These are phyloP conservation scores for Incumbomyces delicatus DNA, from an alignment of 2,329 filamentous ascomycete species.

Conservation along the genomic window DNA sequence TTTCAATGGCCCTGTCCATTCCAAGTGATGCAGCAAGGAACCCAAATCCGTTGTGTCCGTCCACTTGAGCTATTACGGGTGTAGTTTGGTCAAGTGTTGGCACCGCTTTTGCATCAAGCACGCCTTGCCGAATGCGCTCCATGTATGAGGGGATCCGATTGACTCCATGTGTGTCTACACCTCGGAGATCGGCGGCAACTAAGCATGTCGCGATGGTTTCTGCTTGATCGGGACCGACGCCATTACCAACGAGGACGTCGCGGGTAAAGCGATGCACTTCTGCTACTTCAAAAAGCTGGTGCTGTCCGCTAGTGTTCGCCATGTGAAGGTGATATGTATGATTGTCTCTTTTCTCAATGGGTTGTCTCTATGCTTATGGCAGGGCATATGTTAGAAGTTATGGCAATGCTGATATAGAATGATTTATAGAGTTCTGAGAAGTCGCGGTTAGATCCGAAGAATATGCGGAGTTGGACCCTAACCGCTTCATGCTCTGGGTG, in stretches of 20 bases:
- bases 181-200: constrained; percentile 64
- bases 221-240: constrained; percentile 51
- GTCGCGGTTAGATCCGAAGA: too few relatives aligned
- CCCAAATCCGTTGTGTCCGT: constrained; percentile 63
- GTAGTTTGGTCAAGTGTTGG: constrained; percentile 55
- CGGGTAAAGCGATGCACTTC: constrained; percentile 39
- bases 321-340: too few relatives aligned
- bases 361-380: too few relatives aligned
- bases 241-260: constrained; percentile 50
- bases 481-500: too few relatives aligned
- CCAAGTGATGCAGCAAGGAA: constrained; percentile 59
- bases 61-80: constrained; percentile 59
- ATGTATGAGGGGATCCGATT: constrained; percentile 73
- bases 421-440: too few relatives aligned
- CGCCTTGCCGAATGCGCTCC: constrained; percentile 58
- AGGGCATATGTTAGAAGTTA: too few relatives aligned
- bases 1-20: constrained; percentile 58
- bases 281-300: constrained; percentile 16
- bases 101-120: constrained; percentile 51
- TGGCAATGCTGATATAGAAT: too few relatives aligned
- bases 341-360: too few relatives aligned
- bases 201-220: constrained; percentile 56
- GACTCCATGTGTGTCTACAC: constrained; percentile 69
- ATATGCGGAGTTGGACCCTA: too few relatives aligned
- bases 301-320: too few relatives aligned